Conservation (phyloP, 345 rosid species). For the Theobroma cacao region DNA sequence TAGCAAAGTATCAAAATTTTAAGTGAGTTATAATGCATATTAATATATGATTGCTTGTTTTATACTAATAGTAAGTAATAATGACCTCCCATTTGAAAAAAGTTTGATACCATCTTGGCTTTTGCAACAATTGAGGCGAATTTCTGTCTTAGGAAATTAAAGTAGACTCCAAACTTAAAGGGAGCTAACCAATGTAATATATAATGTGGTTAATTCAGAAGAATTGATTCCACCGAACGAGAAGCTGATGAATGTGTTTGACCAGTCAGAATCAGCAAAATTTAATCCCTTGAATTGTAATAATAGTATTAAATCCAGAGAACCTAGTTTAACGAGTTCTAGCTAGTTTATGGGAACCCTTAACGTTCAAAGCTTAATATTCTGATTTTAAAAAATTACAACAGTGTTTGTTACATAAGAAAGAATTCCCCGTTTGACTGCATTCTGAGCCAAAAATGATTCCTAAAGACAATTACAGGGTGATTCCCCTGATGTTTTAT, state of each 20-base stretch:
- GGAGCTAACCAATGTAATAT: not conserved
- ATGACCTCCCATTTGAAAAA: not conserved
- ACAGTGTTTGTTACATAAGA: not conserved
- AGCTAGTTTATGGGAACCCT: too few relatives aligned
- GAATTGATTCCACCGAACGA: not conserved
- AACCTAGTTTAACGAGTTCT: conserved; percentile 13
- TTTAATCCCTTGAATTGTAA: not conserved
- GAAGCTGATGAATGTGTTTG: conserved; percentile 14
- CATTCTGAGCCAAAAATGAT: conserved; percentile 1
- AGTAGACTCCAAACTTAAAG: not conserved
- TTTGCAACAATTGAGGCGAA: not conserved
- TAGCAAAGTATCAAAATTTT: too few relatives aligned
- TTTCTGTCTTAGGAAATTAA: not conserved
- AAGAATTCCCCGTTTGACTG: conserved; percentile 7
- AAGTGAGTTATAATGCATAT: too few relatives aligned
- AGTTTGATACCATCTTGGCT: not conserved
- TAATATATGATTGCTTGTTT: not conserved
- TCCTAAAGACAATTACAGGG: conserved; percentile 10
- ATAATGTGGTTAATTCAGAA: not conserved
- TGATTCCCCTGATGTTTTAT: not conserved
- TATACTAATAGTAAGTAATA: not conserved
- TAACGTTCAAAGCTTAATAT: not conserved
- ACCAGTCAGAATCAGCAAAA: conserved; percentile 16
- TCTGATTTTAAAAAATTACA: conserved; percentile 1
- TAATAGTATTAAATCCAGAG: not conserved